Percentiles rank a stretch among this genome's conserved stretches.
phyloP scores from a whole-genome alignment of 2,329 filamentous ascomycete species.

The Colletotrichum agaves region DNA sequence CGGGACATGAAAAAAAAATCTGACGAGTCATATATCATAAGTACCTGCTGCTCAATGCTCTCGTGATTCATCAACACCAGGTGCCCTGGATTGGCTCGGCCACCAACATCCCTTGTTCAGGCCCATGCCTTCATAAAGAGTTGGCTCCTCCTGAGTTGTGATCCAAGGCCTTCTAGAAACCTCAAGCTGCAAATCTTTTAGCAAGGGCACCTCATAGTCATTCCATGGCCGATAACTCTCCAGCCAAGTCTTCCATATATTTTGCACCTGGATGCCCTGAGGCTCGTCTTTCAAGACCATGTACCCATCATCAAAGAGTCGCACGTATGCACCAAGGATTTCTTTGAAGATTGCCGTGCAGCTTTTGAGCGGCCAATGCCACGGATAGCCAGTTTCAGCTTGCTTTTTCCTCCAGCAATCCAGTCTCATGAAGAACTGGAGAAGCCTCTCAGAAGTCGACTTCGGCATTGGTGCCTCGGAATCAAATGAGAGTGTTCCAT shows the following conservation, averaged over 20 bases:
- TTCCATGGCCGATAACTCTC: conserved; percentile 15
- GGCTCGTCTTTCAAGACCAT: not conserved
- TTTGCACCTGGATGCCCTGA: not conserved
- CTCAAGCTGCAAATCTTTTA: not conserved
- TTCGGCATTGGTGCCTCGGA: not conserved
- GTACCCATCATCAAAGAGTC: not conserved
- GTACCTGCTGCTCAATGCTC: not conserved
- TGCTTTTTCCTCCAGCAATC: conserved; percentile 15
- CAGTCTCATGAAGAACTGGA: not conserved
- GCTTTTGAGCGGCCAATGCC: not conserved
- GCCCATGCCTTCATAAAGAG: not conserved
- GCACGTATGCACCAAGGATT: not conserved
- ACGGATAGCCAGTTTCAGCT: not conserved
- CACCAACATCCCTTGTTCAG: not conserved
- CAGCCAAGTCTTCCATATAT: conserved; percentile 8
- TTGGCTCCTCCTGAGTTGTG: not conserved
- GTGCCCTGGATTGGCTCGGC: not conserved
- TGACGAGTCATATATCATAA: too few species aligned
- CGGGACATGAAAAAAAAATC: not conserved
- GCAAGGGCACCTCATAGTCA: not conserved
- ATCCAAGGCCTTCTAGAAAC: not conserved
- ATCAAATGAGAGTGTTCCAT: not conserved
- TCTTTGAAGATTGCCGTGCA: not conserved
- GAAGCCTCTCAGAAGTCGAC: not conserved
- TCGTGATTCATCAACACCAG: not conserved